Evolutionary conservation across 1,284 basidiomycete species (phyloP).

Genomic region (Sutorius eximius): DNA sequence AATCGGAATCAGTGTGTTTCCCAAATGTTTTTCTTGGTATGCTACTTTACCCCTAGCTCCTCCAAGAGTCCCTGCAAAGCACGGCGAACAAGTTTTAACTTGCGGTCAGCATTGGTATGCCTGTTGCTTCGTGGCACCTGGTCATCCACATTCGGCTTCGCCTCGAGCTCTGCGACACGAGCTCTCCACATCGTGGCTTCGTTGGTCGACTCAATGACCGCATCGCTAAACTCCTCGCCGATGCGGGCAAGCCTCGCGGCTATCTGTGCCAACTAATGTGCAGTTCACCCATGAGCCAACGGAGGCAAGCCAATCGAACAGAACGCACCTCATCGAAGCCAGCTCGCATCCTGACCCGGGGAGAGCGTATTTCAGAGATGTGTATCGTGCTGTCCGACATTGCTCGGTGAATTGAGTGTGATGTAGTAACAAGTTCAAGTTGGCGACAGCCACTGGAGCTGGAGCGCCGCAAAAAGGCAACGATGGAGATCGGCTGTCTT

Average conservation of each 20-base stretch:
- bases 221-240: constrained; percentile 36
- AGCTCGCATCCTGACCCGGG: constrained; percentile 17
- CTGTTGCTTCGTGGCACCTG: constrained; percentile 12
- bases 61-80: constrained; percentile 42
- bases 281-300: not conserved
- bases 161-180: constrained; percentile 36
- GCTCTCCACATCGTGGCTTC: constrained; percentile 27
- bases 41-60: constrained; percentile 38
- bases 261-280: constrained; percentile 25
- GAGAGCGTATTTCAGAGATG: constrained; percentile 13
- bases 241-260: constrained; percentile 26
- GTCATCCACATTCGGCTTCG: not conserved
- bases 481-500: not conserved
- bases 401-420: not conserved
- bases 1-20: not conserved
- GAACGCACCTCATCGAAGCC: constrained; percentile 31
- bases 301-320: not conserved
- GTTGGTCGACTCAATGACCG: constrained; percentile 27
- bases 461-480: not conserved
- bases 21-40: not conserved
- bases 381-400: constrained; percentile 6
- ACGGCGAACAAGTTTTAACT: constrained; percentile 39
- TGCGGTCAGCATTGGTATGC: constrained; percentile 35
- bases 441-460: not conserved
- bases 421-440: not conserved